Base-by-base conservation (phyloP, 1,284 basidiomycete species). In the Boletus mariae region DNA sequence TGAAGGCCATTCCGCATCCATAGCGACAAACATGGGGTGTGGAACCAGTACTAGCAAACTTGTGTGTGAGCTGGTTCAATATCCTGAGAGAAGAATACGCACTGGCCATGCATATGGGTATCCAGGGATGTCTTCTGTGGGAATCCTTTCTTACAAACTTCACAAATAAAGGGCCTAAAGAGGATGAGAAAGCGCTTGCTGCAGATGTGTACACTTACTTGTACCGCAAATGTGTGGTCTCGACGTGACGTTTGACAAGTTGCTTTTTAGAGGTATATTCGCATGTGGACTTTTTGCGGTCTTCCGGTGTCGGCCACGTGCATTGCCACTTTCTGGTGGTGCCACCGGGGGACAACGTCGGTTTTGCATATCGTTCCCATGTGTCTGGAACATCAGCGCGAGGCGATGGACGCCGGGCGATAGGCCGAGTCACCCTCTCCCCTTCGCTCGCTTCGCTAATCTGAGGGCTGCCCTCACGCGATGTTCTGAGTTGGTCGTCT, bases 211-310 rank as follows among this genome's bases (percentile, higher is more conserved):
- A 48, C 35, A 68, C 80, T 56, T 56, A 83, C 85, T 80, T 83
- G 60, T 80, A 76, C 49, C 77, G 74, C 44, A 87, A 64, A 63
- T 87, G 85, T 28, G 77, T 80, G 12, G 79, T 80, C 65, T 84
- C 78, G 51, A 87, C 75, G 64, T 87, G 85, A 29, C 85, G 75
- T 63, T 85, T 85, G 55, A 87, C 80, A 35, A 84, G 73, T 64
- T 85, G 84, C 63, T 83, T 84, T 61, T 84, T 83, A 20, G 77
- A 76, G 26, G 63, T 67, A 59, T 85, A 87, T 15, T 71, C 68
- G 62, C 85, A 86, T 38, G 55, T 65, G 42, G 62, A 58, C 40
- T 64, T 64, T 49, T 67, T 70, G 47, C 62, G 63, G 29, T 70
- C 70, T 45, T 72, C 69, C n/a, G 66, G 56, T 10, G 69, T 63